Evolutionary conservation across 2,329 filamentous ascomycete genomes (phyloP).

Genomic region (Triangularia setosa): DNA sequence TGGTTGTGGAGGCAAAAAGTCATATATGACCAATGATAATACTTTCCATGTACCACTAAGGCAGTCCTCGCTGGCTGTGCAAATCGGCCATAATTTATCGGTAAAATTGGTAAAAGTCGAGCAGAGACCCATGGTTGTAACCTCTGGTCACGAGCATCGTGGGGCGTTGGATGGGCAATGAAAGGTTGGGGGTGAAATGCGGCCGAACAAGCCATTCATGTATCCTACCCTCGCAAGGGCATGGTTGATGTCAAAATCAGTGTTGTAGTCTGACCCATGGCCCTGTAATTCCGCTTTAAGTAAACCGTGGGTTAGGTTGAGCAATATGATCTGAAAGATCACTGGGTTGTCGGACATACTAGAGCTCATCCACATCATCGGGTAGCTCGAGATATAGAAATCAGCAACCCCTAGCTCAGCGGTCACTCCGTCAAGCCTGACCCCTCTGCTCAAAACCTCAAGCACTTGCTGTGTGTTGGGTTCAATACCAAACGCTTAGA

Average conservation of each 20-base stretch:
- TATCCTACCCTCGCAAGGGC: not conserved
- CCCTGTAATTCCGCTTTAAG: not conserved
- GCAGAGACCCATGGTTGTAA: not conserved
- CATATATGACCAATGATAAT: too few relatives aligned
- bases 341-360: not conserved
- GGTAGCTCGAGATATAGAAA: constrained; percentile 5
- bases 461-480: constrained; percentile 22
- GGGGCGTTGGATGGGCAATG: not conserved
- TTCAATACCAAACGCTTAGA: constrained; percentile 19
- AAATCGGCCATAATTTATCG: too few relatives aligned
- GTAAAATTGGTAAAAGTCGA: not conserved
- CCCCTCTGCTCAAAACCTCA: constrained; percentile 4
- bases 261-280: not conserved
- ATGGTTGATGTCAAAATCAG: not conserved
- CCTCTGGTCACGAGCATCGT: not conserved
- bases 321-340: not conserved
- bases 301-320: not conserved
- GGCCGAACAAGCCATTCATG: constrained; percentile 13
- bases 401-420: constrained; percentile 7
- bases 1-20: too few relatives aligned
- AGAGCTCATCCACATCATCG: not conserved
- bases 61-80: too few relatives aligned
- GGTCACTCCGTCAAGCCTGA: not conserved
- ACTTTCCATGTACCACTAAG: too few relatives aligned
- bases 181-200: not conserved